Conservation (phyloP, 2,329 filamentous ascomycete genomes). For the Botrytis paeoniae region DNA sequence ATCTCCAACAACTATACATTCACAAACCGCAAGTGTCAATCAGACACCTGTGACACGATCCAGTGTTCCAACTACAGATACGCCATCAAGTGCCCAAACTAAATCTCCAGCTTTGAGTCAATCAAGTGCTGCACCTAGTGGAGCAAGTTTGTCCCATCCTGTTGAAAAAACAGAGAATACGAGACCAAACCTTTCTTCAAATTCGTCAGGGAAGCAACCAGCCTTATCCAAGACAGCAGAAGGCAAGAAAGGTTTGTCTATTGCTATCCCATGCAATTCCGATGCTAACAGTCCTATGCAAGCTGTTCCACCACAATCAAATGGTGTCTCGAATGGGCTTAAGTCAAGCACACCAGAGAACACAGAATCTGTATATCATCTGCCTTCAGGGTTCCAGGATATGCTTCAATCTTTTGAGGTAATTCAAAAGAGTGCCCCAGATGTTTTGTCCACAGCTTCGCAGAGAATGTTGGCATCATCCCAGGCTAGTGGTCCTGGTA, state of each 20-base stretch:
- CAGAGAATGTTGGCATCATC: constrained; percentile 74
- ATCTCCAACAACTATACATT: constrained; percentile 51
- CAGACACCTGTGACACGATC: constrained; percentile 40
- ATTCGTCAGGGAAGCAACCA: constrained; percentile 35
- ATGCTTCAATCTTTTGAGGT: constrained; percentile 87
- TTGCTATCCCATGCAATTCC: constrained; percentile 18
- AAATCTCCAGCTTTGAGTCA: constrained; percentile 52
- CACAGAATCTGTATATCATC: constrained; percentile 82
- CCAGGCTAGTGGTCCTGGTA: constrained; percentile 69
- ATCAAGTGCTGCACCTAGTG: constrained; percentile 43
- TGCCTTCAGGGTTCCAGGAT: constrained; percentile 85
- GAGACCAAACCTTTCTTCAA: constrained; percentile 30
- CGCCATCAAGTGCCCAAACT: constrained; percentile 41
- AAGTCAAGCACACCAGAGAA: constrained; percentile 41
- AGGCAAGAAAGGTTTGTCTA: constrained; percentile 45
- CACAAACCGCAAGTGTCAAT: constrained; percentile 43
- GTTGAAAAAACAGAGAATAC: constrained; percentile 45
- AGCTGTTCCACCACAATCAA: constrained; percentile 27
- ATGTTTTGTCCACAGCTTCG: constrained; percentile 54
- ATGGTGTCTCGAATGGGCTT: constrained; percentile 50
- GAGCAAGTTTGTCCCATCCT: constrained; percentile 45
- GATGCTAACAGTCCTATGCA: constrained; percentile 24
- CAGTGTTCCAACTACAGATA: constrained; percentile 39
- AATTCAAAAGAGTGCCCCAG: constrained; percentile 49
- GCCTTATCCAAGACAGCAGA: constrained; percentile 45